Base-by-base conservation (phyloP, 31 red algal species). In the Asparagopsis taxiformis region DNA sequence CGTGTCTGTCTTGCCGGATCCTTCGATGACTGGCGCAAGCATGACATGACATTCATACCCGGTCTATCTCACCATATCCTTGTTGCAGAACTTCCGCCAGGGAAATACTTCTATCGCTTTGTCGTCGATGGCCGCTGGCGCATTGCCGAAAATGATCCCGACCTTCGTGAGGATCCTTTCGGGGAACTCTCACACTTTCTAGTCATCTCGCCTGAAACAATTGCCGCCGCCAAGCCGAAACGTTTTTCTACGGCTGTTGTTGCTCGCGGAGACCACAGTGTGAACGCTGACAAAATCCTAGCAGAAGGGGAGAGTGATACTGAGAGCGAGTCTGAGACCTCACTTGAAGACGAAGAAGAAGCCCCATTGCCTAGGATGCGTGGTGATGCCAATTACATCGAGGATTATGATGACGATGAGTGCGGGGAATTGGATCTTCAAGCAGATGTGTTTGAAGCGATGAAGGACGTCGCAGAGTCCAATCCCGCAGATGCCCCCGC, bases 41-140 rank as follows among this genome's bases (percentile, higher is more conserved):
- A 91, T 44, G 55, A 61, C 35, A 91, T 91, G 77, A 75, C 68
- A 22, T 82, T 70, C 57, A 70, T 91, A 13, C 70, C 76, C 13
- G 62, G 46, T 17, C 46, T 89, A 22, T 41, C 59, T 21, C 74
- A 80, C 34, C 75, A 80, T 31, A 55, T 89, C 59, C 75, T 89
- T 6, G 80, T 93, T 17, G 58, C 74, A 15, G 89, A 93, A 57
- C 51, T 93, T 5, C 74, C 80, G 11, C 79, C 89, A 0, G 89
- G 89, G 10, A 62, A 67, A 34, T 93, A 86, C 32, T 22, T 67
- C 10, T 93, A 86, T 55, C 70, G 89, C 24, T 93, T 93, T 31
- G 75, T 85, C 16, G 89, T 93, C 11, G 89, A 93, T 44, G 89
- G 89, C 1, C 70, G 77, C 34, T 93, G 89, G 89, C 64, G 80